Evolutionary conservation across 2,329 filamentous ascomycete species (phyloP).

Genomic region (Pseudogymnoascus sp.): DNA sequence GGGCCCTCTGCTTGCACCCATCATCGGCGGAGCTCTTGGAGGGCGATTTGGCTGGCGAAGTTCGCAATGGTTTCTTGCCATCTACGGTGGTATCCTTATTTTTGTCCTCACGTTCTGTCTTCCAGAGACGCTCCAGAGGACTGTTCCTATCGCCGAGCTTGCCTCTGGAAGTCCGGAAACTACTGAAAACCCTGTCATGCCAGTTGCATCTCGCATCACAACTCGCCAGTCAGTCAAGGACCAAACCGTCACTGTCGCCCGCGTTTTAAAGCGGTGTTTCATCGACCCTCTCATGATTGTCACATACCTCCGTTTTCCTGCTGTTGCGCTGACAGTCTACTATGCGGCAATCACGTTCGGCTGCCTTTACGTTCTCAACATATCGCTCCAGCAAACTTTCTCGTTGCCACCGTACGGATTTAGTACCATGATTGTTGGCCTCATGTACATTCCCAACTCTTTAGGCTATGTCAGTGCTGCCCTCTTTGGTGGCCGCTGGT

Average conservation of each 20-base stretch:
- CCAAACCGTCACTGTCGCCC: conserved; percentile 45
- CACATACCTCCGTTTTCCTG: conserved; percentile 63
- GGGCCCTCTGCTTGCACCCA: conserved; percentile 66
- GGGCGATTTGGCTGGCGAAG: conserved; percentile 64
- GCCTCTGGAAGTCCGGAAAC: conserved; percentile 10
- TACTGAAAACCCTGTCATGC: conserved; percentile 10
- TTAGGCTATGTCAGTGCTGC: conserved; percentile 64
- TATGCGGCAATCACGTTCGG: conserved; percentile 70
- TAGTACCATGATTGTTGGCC: conserved; percentile 58
- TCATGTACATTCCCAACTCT: conserved; percentile 69
- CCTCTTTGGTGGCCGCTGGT: conserved; percentile 65
- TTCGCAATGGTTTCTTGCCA: conserved; percentile 69
- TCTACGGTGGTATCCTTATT: conserved; percentile 55
- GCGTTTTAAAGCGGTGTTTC: conserved; percentile 50
- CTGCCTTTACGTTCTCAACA: conserved; percentile 66
- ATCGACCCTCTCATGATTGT: conserved; percentile 67
- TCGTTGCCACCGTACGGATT: conserved; percentile 59
- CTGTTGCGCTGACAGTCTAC: conserved; percentile 65
- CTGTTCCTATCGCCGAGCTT: background rate
- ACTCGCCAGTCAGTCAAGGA: conserved; percentile 54
- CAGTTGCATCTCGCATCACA: conserved; percentile 41
- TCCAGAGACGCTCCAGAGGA: conserved; percentile 50
- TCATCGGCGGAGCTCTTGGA: conserved; percentile 66
- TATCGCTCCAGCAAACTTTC: conserved; percentile 66
- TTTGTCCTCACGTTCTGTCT: conserved; percentile 51